These are phyloP conservation scores for Mycosarcoma mackinlayi DNA, from an alignment of 1,284 basidiomycete species.

Conservation along the genomic window DNA sequence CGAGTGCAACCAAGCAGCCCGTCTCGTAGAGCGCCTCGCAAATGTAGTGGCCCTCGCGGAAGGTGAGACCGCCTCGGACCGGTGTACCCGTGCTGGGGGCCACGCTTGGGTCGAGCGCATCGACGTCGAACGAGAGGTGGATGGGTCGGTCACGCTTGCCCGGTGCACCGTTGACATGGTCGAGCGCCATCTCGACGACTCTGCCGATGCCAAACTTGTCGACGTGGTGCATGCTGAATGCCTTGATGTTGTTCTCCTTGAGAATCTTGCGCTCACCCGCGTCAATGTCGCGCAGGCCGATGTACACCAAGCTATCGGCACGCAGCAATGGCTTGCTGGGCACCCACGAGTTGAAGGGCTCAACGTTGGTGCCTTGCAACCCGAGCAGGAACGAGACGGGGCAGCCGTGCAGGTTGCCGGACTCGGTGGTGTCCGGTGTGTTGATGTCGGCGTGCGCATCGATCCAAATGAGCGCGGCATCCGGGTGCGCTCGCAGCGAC, in stretches of 20 bases:
- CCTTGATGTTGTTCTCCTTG: conserved; percentile 85
- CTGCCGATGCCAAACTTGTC: conserved; percentile 91
- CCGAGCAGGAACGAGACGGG: conserved; percentile 88
- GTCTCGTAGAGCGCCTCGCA: conserved; percentile 95
- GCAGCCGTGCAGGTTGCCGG: conserved; percentile 98
- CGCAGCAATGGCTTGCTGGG: conserved; percentile 70
- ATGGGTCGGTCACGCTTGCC: conserved; percentile 79
- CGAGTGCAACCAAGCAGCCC: conserved; percentile 85
- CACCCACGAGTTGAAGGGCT: conserved; percentile 65
- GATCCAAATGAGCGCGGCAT: conserved; percentile 86
- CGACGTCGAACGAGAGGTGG: conserved; percentile 96
- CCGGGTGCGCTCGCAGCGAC: conserved; percentile 71
- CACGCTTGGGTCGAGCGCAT: conserved; percentile 83
- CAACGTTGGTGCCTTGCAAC: conserved; percentile 64
- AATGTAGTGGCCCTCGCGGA: conserved; percentile 93
- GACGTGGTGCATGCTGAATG: conserved; percentile 97
- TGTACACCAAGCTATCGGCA: conserved; percentile 85
- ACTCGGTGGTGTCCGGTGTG: conserved; percentile 81
- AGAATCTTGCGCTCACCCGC: conserved; percentile 88
- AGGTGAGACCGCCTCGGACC: conserved; percentile 92
- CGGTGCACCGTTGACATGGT: conserved; percentile 79
- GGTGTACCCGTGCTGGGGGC: conserved; percentile 96
- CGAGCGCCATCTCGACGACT: conserved; percentile 91
- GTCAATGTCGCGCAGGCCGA: conserved; percentile 95
- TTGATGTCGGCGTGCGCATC: conserved; percentile 85